phyloP scores from a whole-genome alignment of 148 eudicot species.

The Rhododendron ovatum region DNA sequence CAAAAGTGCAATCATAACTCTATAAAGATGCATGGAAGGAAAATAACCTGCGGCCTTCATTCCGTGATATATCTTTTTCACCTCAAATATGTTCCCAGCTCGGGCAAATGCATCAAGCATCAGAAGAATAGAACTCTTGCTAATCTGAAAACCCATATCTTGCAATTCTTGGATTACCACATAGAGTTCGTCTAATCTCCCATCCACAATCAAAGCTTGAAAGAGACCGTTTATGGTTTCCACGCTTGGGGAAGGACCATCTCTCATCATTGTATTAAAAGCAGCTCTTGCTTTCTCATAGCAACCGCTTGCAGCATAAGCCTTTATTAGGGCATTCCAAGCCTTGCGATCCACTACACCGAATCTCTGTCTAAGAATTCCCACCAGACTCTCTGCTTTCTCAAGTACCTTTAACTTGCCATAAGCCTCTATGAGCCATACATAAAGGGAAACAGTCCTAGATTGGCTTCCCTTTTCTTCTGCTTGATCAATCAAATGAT shows the following conservation, averaged over 20 bases:
- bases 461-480: slow-evolving; percentile 43
- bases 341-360: slow-evolving; percentile 63
- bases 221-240: slow-evolving; percentile 73
- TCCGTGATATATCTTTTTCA: slow-evolving; percentile 88
- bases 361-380: slow-evolving; percentile 55
- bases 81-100: slow-evolving; percentile 87
- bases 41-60: slow-evolving; percentile 97
- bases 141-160: slow-evolving; percentile 95
- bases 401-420: slow-evolving; percentile 61
- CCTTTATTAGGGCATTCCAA: slow-evolving; percentile 76
- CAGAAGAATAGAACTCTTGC: slow-evolving; percentile 83
- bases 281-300: slow-evolving; percentile 99
- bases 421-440: slow-evolving; percentile 67
- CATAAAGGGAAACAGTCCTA: slow-evolving; percentile 47
- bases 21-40: slow-evolving; percentile 92
- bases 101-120: slow-evolving; percentile 94
- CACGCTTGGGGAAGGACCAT: slow-evolving; percentile 86
- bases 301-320: slow-evolving; percentile 69
- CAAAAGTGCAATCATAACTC: slow-evolving; percentile 76
- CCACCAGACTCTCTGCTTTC: slow-evolving; percentile 73
- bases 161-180: slow-evolving; percentile 88
- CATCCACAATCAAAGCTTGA: slow-evolving; percentile 82
- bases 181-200: slow-evolving; percentile 76
- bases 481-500: slow-evolving; percentile 54
- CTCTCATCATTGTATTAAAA: slow-evolving; percentile 96